phyloP scores from a whole-genome alignment of 495 filamentous ascomycete genomes.

The Xylaria nigripes region DNA sequence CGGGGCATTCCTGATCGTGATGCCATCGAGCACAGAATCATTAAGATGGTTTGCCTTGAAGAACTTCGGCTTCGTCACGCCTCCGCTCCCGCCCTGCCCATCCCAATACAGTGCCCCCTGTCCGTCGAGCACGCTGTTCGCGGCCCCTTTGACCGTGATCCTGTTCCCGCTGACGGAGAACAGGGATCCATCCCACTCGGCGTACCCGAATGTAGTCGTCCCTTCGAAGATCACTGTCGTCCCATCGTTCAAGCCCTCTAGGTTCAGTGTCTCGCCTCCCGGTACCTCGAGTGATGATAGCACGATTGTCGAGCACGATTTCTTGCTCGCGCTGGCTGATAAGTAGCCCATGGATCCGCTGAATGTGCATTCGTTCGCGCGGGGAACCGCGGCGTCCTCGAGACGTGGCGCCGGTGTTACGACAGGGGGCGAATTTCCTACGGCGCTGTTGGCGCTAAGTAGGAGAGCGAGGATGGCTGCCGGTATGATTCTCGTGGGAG shows the following conservation, averaged over 20 bases:
- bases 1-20: constrained; percentile 42
- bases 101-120: constrained; percentile 47
- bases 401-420: constrained; percentile 15
- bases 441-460: background rate
- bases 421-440: constrained; percentile 5
- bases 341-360: constrained; percentile 31
- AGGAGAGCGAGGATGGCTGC: background rate
- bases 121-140: constrained; percentile 37
- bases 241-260: constrained; percentile 38
- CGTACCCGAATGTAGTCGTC: constrained; percentile 45
- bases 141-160: constrained; percentile 37
- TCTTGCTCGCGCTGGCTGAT: constrained; percentile 36
- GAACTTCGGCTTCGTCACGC: constrained; percentile 52
- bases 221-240: constrained; percentile 45
- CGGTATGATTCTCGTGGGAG: no score
- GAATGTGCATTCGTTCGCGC: constrained; percentile 42
- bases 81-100: constrained; percentile 44
- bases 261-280: constrained; percentile 44
- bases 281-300: constrained; percentile 43
- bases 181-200: constrained; percentile 47
- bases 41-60: constrained; percentile 44
- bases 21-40: constrained; percentile 24
- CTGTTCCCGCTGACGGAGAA: constrained; percentile 38
- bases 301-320: constrained; percentile 44
- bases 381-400: constrained; percentile 24